Base-by-base conservation (phyloP, 1,284 basidiomycete species). In the Sporisorium graminicola region DNA sequence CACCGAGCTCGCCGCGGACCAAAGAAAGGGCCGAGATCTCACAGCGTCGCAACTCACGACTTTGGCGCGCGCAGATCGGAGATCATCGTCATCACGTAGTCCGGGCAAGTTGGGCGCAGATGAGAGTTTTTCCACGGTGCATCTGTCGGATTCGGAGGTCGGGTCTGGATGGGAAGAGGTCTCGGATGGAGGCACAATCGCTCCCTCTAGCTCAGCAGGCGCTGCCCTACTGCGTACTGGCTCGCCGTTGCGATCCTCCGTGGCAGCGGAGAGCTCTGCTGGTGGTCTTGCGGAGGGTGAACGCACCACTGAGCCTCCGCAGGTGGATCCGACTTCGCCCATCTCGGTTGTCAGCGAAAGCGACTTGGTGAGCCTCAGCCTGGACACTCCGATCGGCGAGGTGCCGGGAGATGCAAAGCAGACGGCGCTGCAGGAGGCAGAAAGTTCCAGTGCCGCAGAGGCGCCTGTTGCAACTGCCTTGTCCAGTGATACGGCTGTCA, bases 111-210 rank as follows among this genome's bases (percentile, higher is more conserved):
- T 33, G 1, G 69, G 63, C 1, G 31, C 70, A 3, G 65, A 76
- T 24, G 74, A 72, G 46, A 76, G 65, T 59, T 77, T 73, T 35
- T 77, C 69, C 2, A 68, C 69, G 10, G 57, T 73, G 35, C 55
- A 68, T 24, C 62, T 72, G 3, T 73, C 69, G 14, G 74, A 73
- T 24, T 69, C 74, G 14, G 74, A 77, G 43, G 52, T 61, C 0
- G 74, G 67, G 13, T 77, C 74, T 8, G 74, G 52, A 5, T 77
- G 74, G 74, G 74, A 77, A 52, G 74, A 77, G 52, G 65, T 77
- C 8, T 77, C 74, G n/a, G 74, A 77, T n/a, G 74, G 70, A 2
- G 74, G 74, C 35, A 77, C 74, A 14, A 68, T 77, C 27, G 69
- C 74, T 2, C 54, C 64, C 3, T 71, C 60, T 3, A 43, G 35